Conservation (phyloP, 345 rosid species). For the Excoecaria agallocha region DNA sequence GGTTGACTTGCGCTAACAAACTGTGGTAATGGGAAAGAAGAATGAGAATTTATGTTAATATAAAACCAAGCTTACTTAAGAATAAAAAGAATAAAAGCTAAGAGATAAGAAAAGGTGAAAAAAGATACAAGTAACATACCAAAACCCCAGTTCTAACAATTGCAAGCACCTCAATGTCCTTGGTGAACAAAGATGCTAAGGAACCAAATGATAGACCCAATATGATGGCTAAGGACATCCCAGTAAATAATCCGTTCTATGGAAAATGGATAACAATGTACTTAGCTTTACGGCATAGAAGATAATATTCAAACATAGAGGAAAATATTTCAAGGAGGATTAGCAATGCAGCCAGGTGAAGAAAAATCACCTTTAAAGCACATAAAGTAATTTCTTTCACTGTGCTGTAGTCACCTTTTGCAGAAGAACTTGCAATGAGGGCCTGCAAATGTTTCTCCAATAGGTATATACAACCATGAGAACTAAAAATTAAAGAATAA, state of each 20-base stretch:
- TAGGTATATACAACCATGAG: neutral
- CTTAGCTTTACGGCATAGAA: neutral
- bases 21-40: conserved; percentile 19
- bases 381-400: conserved; percentile 38
- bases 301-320: neutral
- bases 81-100: neutral
- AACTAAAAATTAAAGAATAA: neutral
- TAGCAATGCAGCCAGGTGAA: neutral
- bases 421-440: conserved; percentile 45
- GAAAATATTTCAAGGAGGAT: neutral
- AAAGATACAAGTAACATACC: conserved; percentile 16
- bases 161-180: conserved; percentile 33
- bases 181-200: conserved; percentile 39
- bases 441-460: conserved; percentile 40
- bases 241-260: conserved; percentile 43
- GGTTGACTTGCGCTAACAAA: conserved; percentile 43
- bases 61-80: neutral
- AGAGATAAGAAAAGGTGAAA: neutral
- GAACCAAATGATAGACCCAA: conserved; percentile 36
- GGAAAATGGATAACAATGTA: conserved; percentile 5
- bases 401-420: conserved; percentile 33
- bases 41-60: neutral
- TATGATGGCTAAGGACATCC: conserved; percentile 35
- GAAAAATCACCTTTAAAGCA: conserved; percentile 34
- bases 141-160: conserved; percentile 34